Evolutionary conservation across 257 asterid genomes (phyloP).

Genomic region (Nicotiana benthamiana): DNA sequence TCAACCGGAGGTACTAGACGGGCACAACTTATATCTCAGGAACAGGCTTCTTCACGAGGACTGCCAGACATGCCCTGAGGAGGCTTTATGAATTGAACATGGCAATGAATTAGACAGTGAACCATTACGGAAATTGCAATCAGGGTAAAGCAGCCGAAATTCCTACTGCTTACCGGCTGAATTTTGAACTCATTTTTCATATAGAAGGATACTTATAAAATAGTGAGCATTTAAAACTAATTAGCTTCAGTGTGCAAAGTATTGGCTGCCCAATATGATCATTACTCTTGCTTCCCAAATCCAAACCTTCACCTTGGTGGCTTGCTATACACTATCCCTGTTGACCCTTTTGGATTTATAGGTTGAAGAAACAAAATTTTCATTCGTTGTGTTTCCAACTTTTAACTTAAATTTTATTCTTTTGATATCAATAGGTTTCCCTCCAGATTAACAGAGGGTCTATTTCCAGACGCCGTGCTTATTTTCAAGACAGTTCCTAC

Average conservation of each 20-base stretch:
- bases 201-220: background rate
- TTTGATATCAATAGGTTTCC: background rate
- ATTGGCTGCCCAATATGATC: background rate
- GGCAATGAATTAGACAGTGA: background rate
- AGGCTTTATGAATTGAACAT: constrained; percentile 38
- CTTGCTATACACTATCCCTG: background rate
- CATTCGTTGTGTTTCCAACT: background rate
- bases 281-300: background rate
- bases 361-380: background rate
- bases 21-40: constrained; percentile 49
- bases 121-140: background rate
- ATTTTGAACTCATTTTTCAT: background rate
- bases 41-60: constrained; percentile 72
- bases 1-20: no score
- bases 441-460: background rate
- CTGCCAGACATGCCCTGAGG: constrained; percentile 53
- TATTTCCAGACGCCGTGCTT: no score
- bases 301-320: background rate
- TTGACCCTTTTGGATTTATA: background rate
- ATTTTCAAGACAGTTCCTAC: background rate
- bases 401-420: background rate
- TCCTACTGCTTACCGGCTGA: background rate
- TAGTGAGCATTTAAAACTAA: background rate
- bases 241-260: background rate
- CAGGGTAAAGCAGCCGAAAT: background rate